Evolutionary conservation across 352 stramenopile genomes (phyloP).

Genomic region (Phytopythium oedochilum): DNA sequence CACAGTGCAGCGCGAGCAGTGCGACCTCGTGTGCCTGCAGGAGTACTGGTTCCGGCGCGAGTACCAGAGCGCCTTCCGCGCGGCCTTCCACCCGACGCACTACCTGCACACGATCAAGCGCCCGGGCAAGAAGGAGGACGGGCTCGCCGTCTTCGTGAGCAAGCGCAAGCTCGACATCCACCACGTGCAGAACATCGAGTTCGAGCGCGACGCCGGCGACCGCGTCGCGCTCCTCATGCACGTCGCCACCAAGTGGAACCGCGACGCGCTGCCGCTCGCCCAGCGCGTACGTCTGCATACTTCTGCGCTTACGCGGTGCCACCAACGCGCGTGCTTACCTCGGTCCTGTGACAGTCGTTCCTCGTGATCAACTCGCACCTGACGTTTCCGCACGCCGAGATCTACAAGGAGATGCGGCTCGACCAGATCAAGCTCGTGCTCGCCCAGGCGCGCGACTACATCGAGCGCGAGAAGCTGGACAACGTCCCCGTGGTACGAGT

Average conservation of each 20-base stretch:
- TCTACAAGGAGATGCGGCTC: conserved; percentile 75
- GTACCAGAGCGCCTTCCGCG: conserved; percentile 68
- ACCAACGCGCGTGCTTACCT: too few relatives aligned
- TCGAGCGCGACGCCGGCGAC: conserved; percentile 68
- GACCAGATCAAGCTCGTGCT: conserved; percentile 81
- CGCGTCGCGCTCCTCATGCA: conserved; percentile 83
- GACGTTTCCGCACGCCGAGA: conserved; percentile 78
- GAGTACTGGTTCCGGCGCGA: conserved; percentile 83
- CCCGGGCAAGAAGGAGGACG: conserved; percentile 76
- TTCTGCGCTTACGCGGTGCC: not conserved
- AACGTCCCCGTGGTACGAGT: conserved; percentile 55
- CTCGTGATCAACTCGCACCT: conserved; percentile 82
- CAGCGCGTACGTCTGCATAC: conserved; percentile 30
- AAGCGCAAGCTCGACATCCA: conserved; percentile 77
- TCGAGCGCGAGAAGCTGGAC: conserved; percentile 50
- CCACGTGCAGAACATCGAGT: conserved; percentile 70
- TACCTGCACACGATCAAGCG: conserved; percentile 74
- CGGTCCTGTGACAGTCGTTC: conserved; percentile 52
- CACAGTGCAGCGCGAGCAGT: conserved; percentile 65
- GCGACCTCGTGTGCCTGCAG: conserved; percentile 78
- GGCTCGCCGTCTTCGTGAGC: conserved; percentile 73
- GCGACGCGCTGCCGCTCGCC: conserved; percentile 28
- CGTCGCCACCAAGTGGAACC: conserved; percentile 78
- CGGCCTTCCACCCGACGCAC: conserved; percentile 55
- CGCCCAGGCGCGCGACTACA: conserved; percentile 61